A percentile compares a stretch with the other conserved stretches of the same genome.
These are phyloP conservation scores for Talaromyces islandicus DNA, from an alignment of 2,329 filamentous ascomycete genomes.

Conservation along the genomic window DNA sequence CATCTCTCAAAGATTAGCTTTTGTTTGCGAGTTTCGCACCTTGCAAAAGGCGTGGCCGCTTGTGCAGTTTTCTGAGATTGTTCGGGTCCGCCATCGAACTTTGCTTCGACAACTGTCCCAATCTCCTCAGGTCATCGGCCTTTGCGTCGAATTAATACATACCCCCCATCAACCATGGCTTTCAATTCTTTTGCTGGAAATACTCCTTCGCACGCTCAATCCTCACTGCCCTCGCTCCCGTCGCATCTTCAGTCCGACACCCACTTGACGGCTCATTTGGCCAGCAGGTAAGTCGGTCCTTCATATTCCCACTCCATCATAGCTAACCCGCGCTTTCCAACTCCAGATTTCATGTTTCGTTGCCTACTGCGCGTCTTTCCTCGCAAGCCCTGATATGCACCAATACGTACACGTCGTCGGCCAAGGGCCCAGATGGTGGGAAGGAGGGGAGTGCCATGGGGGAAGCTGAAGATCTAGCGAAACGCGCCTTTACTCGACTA, in stretches of 20 bases:
- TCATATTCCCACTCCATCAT: constrained; percentile 3
- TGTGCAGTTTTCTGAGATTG: not conserved
- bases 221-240: constrained; percentile 81
- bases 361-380: constrained; percentile 82
- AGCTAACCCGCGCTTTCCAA: constrained; percentile 54
- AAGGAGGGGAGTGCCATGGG: constrained; percentile 90
- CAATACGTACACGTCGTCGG: constrained; percentile 89
- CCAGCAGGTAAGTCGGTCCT: constrained; percentile 36
- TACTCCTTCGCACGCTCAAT: constrained; percentile 62
- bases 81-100: not conserved
- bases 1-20: not conserved
- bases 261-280: constrained; percentile 46
- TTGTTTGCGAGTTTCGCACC: not conserved
- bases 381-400: constrained; percentile 87
- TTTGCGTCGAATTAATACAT: not conserved
- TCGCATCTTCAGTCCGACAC: constrained; percentile 55
- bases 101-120: not conserved
- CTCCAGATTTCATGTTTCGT: constrained; percentile 79
- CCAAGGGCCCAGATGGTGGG: constrained; percentile 81
- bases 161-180: constrained; percentile 27
- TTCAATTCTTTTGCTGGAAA: constrained; percentile 34
- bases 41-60: not conserved
- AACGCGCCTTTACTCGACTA: constrained; percentile 75
- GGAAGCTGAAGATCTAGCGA: constrained; percentile 86
- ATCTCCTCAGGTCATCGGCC: not conserved